Base-by-base conservation (phyloP, 345 rosid genomes). In the Eucalyptus paniculata region DNA sequence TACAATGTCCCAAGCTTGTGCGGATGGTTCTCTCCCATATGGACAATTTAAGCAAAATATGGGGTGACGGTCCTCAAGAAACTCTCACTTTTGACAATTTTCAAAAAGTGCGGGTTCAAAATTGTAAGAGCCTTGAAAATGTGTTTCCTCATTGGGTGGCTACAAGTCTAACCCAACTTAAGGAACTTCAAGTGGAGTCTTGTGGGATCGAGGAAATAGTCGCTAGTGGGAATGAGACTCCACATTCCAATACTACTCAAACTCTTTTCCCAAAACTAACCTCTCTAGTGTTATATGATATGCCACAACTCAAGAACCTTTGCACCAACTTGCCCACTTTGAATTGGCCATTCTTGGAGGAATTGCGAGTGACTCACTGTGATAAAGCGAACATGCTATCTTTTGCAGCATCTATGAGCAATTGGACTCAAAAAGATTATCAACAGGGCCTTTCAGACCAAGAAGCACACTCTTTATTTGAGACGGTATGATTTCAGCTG, bases 1-100 rank as follows among this genome's bases (percentile, higher is more conserved):
- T 62, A 62, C 19, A 62, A 30, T 62, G 40, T 72, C 45, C 14
- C 6, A 0, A 2, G 8, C 82, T 72, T 37, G 0, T 0, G 45
- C 2, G 0, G 2, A 37, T 72, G 45, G 15, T 5, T 72, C 28
- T 72, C 82, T 72, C 45, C 7, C 45, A 72, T 3, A 19, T 72
- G 15, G 82, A 72, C 45, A 72, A 72, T 19, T 18, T 72, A 34
- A 34, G 44, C 82, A 72, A 72, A 72, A 18, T 72, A 72, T 72
- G 82, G 82, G 3, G 14, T 10, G 44, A 5, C 3, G 0, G 1
- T 72, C 26, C 82, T 72, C 82, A 18, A 72, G 82, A 72, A 72
- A 72, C 13, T 72, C 82, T 72, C 82, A 72, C 44, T 3, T 34
- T 18, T 72, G 82, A 34, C 14, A 2, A 9, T 34, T 18, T 72